Percentiles rank a stretch among this genome's conserved stretches.
phyloP scores from a whole-genome alignment of 176 grass and related monocot species.

The barley (Hordeum vulgare) region MorexV3_pseudomolecules_assembly NC_058521.1:91747784-91748283 shows the following conservation, averaged over 20 bases:
- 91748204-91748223: background rate
- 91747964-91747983: background rate
- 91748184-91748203: background rate
- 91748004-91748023: background rate
- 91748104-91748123: background rate
- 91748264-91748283: background rate
- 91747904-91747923: background rate
- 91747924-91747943: background rate
- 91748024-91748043: background rate
- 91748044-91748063: background rate
- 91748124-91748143: background rate
- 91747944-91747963: background rate
- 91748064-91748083: background rate
- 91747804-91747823: constrained; percentile 80
- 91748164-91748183: background rate
- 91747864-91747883: constrained; percentile 56
- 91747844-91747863: constrained; percentile 56
- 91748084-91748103: background rate
- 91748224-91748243: background rate
- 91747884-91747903: constrained; percentile 1
- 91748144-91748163: background rate
- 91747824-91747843: constrained; percentile 69
- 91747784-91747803: constrained; percentile 88
- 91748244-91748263: background rate
- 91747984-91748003: constrained; percentile 2